Conservation (phyloP, 2,329 filamentous ascomycete genomes). For the Fusarium heterosporum region DNA sequence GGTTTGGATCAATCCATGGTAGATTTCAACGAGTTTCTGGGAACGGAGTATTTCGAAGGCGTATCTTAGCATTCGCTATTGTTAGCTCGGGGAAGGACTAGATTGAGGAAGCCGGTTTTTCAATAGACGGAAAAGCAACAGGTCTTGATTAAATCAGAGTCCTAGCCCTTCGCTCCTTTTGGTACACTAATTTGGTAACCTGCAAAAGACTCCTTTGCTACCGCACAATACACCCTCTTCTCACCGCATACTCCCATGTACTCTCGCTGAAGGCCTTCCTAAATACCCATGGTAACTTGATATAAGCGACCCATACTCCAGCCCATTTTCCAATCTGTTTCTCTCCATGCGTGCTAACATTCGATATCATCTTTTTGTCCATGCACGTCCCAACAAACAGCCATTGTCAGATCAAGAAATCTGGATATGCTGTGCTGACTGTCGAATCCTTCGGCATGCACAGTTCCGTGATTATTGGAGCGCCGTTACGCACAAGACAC, state of each 20-base stretch:
- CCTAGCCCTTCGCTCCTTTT: background rate
- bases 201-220: background rate
- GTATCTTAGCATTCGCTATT: background rate
- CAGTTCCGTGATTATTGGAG: fast-evolving
- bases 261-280: fast-evolving
- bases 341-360: fast-evolving
- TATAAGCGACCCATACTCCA: background rate
- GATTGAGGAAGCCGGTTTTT: too few relatives aligned
- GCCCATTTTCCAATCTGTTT: background rate
- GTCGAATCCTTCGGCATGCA: background rate
- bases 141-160: too few relatives aligned
- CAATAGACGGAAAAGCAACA: too few relatives aligned
- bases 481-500: background rate
- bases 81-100: too few relatives aligned
- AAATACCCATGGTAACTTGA: fast-evolving
- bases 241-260: background rate
- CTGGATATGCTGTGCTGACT: background rate
- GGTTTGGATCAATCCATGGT: constrained; percentile 17
- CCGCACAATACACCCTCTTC: fast-evolving
- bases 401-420: background rate
- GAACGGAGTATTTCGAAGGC: background rate
- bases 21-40: background rate
- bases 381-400: background rate
- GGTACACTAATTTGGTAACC: background rate
- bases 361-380: fast-evolving